Percentiles rank a stretch among this genome's conserved stretches.
phyloP scores from a whole-genome alignment of 2,329 filamentous ascomycete genomes.

The Aureobasidium pullulans region DNA sequence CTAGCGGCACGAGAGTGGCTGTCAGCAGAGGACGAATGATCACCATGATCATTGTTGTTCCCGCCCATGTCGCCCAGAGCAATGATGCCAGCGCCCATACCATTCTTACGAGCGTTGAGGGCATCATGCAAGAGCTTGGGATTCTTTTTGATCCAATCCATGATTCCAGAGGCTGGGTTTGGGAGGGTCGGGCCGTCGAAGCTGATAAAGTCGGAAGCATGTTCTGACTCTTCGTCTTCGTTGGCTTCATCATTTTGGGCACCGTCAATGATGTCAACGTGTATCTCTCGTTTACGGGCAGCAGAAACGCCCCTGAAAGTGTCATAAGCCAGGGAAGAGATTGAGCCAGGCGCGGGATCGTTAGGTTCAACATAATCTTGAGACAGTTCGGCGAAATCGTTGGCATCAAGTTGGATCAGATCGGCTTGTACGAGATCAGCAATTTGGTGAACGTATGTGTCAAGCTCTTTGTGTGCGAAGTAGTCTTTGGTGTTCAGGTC shows the following conservation, averaged over 20 bases:
- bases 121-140: background rate
- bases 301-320: conserved; percentile 35
- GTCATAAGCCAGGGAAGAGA: conserved; percentile 44
- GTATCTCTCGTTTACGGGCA: background rate
- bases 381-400: conserved; percentile 62
- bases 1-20: background rate
- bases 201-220: background rate
- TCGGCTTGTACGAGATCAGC: conserved; percentile 58
- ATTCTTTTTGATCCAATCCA: background rate
- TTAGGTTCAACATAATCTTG: conserved; percentile 60
- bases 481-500: conserved; percentile 51
- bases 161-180: background rate
- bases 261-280: background rate
- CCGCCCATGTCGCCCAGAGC: background rate
- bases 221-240: conserved; percentile 1
- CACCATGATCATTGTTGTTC: too few species aligned
- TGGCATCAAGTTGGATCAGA: conserved; percentile 59
- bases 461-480: conserved; percentile 46
- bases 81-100: background rate
- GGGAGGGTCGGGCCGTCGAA: background rate
- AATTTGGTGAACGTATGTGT: conserved; percentile 55
- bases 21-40: background rate
- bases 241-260: background rate
- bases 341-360: conserved; percentile 42
- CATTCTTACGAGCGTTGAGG: background rate